Evolutionary conservation across 2,329 filamentous ascomycete species (phyloP), one percentile per base, ranked within the genome.

Genomic region (Colletotrichum tamarilloi): DNA sequence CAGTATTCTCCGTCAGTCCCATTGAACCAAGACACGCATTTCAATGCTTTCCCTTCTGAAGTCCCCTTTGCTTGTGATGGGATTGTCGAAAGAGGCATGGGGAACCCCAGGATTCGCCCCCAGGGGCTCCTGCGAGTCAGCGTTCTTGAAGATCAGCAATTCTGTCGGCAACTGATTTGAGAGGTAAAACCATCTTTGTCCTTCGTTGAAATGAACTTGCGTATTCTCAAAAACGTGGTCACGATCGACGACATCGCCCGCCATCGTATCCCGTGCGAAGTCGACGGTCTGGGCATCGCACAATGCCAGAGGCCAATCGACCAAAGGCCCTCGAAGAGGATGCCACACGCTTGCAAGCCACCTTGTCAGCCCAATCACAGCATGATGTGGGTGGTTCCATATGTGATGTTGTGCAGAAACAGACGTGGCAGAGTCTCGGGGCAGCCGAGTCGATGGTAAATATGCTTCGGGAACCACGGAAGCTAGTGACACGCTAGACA

Each of bases 291-390:
- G 59, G 4, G 76, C 76, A 49, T 77, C 76, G 49, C 76, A 77
- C 14, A 77, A 55, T 14, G 75, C 76, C 30, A 77, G 68, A 19
- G 76, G 76, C 76, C 76, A 77, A 69, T 77, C 76, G 59, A 75
- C 70, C 1, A 77, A 70, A 2, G 76, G 76, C 3, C 76, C 76
- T 19, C 22, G 49, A 3, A 77, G 64, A 5, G 76, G 76, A 63
- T 77, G 75, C 76, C 76, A 77, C 22, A 74, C 76, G 55, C 76
- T 77, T 62, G 32, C 7, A 19, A 26, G 65, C 5, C 76, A 73
- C 28, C 77, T 76, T 76, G 78, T 77, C 77, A 79, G 72, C 8
- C 22, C 9, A n/a, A 8, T 14, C 1, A 22, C n/a, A 26, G 3
- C 59, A 26, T 22, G n/a, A 46, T 8, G 19, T 16, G 5, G 38